Base-by-base conservation (phyloP, 2,329 filamentous ascomycete species). In the Stagonosporopsis chrysanthemi region DNA sequence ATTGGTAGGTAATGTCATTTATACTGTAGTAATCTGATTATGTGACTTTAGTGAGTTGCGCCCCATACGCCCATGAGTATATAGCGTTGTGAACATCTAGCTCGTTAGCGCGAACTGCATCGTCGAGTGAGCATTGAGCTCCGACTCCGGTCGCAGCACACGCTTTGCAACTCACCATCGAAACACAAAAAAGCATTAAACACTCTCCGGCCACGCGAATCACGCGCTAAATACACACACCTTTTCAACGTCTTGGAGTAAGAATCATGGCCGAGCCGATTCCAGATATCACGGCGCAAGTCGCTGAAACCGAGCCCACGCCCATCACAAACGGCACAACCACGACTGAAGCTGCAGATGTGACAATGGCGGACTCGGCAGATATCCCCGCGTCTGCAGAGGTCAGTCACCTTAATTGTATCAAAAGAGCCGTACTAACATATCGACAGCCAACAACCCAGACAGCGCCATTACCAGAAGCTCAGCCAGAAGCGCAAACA, bases 351-450 rank as follows among this genome's bases (percentile, higher is more conserved):
- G 24, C 57, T 44, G 47, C 58, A 56, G 72, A 75, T 44, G 59
- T 75, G 51, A 66, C 71, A 52, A 75, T 75, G 72, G 56, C 66
- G 41, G 71, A 74, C 29, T 58, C 66, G 1, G 39, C 45, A 48
- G 52, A 56, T 3, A 28, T 35, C 6, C 43, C 56, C 2, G 15
- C 52, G 7, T 23, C 35, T 1, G 47, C 56, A 52, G 61, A 66
- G 19, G 62, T 60, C 61, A 6, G 6, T 33, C 19, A 22, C 6
- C 22, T 12, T 23, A 9, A 22, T 29, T 11, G 8, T 8, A 11
- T n/a, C 2, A 8, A 17, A 39, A 4, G 3, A 11, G 3, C 7
- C 7, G 3, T 12, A 23, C 26, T 48, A 24, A 48, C 45, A 4
- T 38, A 22, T 9, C 15, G 14, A 39, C 35, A 56, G 45, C 22